Percentiles rank a stretch among this genome's conserved stretches.
Conservation (phyloP, 176 grass and related monocot species). For the Rhynchospora tenuis region DNA sequence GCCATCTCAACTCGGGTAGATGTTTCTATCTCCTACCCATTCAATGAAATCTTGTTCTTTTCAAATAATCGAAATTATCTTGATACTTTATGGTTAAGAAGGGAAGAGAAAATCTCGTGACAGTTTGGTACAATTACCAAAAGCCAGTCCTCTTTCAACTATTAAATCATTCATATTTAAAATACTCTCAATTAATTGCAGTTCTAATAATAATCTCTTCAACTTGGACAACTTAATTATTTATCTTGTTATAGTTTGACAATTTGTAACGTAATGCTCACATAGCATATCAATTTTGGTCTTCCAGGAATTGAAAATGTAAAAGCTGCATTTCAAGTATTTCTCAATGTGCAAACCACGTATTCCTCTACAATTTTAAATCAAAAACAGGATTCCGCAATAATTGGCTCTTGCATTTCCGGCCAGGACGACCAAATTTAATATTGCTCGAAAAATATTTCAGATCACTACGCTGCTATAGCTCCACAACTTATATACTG, state of each 20-base stretch:
- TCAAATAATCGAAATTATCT: neutral
- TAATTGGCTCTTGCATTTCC: neutral
- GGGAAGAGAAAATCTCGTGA: neutral
- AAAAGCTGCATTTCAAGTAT: neutral
- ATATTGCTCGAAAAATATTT: neutral
- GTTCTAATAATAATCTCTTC: neutral
- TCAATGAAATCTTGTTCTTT: neutral
- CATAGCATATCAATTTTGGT: neutral
- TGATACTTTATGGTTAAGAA: neutral
- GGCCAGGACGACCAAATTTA: neutral
- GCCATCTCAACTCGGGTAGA: neutral
- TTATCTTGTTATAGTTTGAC: neutral
- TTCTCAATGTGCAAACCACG: neutral
- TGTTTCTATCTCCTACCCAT: neutral
- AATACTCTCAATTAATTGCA: neutral
- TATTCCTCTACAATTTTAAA: neutral
- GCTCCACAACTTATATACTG: neutral
- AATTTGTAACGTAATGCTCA: neutral
- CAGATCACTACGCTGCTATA: neutral
- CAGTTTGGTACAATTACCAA: neutral
- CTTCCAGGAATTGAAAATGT: neutral
- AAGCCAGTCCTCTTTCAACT: neutral
- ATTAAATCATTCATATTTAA: neutral
- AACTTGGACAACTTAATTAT: neutral
- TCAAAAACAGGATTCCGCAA: neutral